Base-by-base conservation (phyloP, 495 filamentous ascomycete species). In the Aspergillus wentii region DNA sequence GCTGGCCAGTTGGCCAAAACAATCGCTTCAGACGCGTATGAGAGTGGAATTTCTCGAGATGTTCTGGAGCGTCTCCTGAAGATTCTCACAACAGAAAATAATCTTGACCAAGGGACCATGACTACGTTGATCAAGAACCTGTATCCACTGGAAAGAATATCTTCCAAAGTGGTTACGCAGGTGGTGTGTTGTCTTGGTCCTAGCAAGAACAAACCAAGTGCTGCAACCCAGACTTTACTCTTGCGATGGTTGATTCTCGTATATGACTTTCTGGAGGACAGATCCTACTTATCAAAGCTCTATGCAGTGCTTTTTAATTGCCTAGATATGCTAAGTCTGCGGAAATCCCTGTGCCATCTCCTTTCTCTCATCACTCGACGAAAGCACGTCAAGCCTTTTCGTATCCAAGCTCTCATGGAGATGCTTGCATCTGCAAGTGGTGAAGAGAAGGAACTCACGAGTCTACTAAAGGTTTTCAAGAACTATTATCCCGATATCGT, bases 401-500 rank as follows among this genome's bases (percentile, higher is more conserved):
- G 89, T 37, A 89, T 95, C 21, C 88, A 94, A 46, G 65, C 78
- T 30, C 64, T 95, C 69, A 91, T 71, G 68, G 86, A 78, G 29
- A 30, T 67, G 19, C 51, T 68, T 17, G 59, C 50, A 34, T 49
- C 44, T 46, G 45, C 59, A 5, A 59, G 60, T 33, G 64, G 66
- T 1, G 80, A 82, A 41, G 89, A 95, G 38, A 85, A 82, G 32
- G 78, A 80, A 30, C 62, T 95, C 26, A 68, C 82, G 17, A 82
- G 82, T n/a, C 69, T 95, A n/a, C 69, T 94, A 17, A 76, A 79
- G 39, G 72, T 89, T 6, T 95, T 83, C 64, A 92, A 92, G 50
- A 86, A 88, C 53, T 92, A 91, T 52, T 92, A 88, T 51, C 88
- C 89, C 5, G 87, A 94, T 59, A 82, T 94, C 33, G 83, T 94